Base-by-base conservation (phyloP, 306 rosid genomes). In the Malus asiatica region DNA sequence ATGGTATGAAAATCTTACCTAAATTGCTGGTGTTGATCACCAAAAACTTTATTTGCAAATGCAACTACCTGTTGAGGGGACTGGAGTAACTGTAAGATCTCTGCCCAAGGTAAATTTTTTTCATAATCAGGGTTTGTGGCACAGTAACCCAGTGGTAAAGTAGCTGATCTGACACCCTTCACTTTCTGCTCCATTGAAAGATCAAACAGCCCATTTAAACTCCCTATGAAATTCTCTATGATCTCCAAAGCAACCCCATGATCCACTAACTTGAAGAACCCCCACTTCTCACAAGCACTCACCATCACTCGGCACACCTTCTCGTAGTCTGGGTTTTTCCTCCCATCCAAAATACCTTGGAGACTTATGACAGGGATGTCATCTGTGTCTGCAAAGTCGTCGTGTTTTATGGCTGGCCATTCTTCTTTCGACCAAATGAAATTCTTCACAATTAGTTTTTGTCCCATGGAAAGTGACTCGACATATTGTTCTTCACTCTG, bases 101-200 rank as follows among this genome's bases (percentile, higher is more conserved):
- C 75, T n/a, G 66, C 76, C 76, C 76, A 72, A 7, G 76, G 67
- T 23, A 72, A 72, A 53, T 72, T 72, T 25, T 58, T 72, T 42
- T 52, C 76, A 72, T 72, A 72, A 72, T 72, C 76, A 57, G 67
- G 76, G 20, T 72, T 72, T 6, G 67, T 58, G 65, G 76, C 76
- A 72, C 67, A 35, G 76, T 72, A 72, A 22, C 76, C 76, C 55
- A 72, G 14, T 2, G 76, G 76, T 5, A 71, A 35, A 4, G 22
- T 72, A 58, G 76, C 3, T 72, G 76, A 58, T 72, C 27, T 72
- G 44, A 20, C 58, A 73, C 77, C 77, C 68, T 73, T 42, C 77
- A 73, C 14, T 45, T 73, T 73, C 68, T 60, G 44, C 27, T 73
- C 68, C 68, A 73, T 60, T 40, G 77, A 68, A 25, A 73, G 68